Evolutionary conservation across 495 filamentous ascomycete species (phyloP), one percentile per base, ranked within the genome.

Genomic region (Sporormia fimetaria): DNA sequence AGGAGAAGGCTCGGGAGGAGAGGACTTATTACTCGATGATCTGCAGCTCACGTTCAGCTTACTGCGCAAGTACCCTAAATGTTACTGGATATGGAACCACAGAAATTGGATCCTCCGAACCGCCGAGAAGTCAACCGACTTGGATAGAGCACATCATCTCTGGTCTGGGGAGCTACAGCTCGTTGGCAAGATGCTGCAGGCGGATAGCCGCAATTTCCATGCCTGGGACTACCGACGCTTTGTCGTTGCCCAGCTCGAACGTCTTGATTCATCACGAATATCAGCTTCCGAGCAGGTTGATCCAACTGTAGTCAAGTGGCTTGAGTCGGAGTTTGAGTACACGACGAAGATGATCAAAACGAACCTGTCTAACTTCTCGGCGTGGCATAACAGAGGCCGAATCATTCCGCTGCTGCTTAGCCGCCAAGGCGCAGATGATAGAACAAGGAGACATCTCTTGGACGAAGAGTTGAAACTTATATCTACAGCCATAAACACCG

Each of bases 41-140:
- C 68, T 96, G 18, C 58, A 62, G 17, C 90, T 94, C 57, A 73
- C 87, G 25, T 69, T 95, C 25, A 84, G 84, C 2, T 69, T 99
- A 9, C 75, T 96, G 25, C 67, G 75, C 23, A 74, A 84, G 47
- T 85, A 74, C 52, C 92, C 90, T 17, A 99, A 99, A 64, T 96
- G 90, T 67, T 99, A 99, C 67, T 95, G 90, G 87, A 84, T 99
- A 29, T 99, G 90, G 90, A 93, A 92, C 59, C 83, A 95, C 63
- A 79, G 90, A n/a, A 62, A 77, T 9, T 96, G 92, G 90, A 64
- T 87, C 1, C 66, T 99, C 12, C 64, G 78, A 32, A 74, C 83
- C 57, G 75, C 76, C 30, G 79, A 78, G 28, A 57, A 63, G 8
- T 67, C 76, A 23, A 67, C 94, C 6, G 69, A 74, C 8, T 32